A percentile compares a stretch with the other conserved stretches of the same genome.
Evolutionary conservation across 371 early-diverging fungal genomes (phyloP).

Genomic region (Apophysomyces ossiformis): DNA sequence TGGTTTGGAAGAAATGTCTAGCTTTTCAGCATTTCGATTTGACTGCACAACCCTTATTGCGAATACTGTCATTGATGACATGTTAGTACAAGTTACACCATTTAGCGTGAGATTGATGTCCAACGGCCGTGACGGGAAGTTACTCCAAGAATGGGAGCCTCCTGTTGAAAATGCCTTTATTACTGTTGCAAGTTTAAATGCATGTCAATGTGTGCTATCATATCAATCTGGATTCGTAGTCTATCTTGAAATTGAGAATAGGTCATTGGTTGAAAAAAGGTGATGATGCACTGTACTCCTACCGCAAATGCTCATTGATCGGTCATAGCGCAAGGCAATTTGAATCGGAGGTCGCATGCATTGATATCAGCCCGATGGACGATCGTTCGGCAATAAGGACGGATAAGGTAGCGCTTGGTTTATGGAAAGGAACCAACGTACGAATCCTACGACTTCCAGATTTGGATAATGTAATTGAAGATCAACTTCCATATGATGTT

Average conservation of each 20-base stretch:
- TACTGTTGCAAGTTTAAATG: slow-evolving; percentile 58
- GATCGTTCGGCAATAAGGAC: slow-evolving; percentile 24
- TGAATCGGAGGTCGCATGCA: slow-evolving; percentile 67
- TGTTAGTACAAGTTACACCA: slow-evolving; percentile 63
- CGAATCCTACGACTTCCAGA: slow-evolving; percentile 58
- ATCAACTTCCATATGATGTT: slow-evolving; percentile 46
- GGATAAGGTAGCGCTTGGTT: slow-evolving; percentile 60
- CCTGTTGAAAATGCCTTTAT: slow-evolving; percentile 47
- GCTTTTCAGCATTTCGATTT: slow-evolving; percentile 23
- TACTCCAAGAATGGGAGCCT: slow-evolving; percentile 57
- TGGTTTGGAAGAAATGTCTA: slow-evolving; percentile 26
- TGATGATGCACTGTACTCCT: slow-evolving; percentile 21
- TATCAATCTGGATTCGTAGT: slow-evolving; percentile 57
- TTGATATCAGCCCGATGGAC: slow-evolving; percentile 57
- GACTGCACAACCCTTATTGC: slow-evolving; percentile 36
- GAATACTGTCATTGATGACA: slow-evolving; percentile 15
- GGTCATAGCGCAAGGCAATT: slow-evolving; percentile 40
- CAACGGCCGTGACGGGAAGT: slow-evolving; percentile 12
- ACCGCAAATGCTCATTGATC: neutral
- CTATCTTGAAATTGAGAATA: slow-evolving; percentile 59
- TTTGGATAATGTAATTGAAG: slow-evolving; percentile 43
- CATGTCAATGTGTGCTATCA: slow-evolving; percentile 60
- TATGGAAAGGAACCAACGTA: slow-evolving; percentile 70
- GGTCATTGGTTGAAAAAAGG: slow-evolving; percentile 48
- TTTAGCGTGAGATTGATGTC: slow-evolving; percentile 55